Evolutionary conservation across 2,329 filamentous ascomycete species (phyloP).

Genomic region (Lachnellula hyalina): DNA sequence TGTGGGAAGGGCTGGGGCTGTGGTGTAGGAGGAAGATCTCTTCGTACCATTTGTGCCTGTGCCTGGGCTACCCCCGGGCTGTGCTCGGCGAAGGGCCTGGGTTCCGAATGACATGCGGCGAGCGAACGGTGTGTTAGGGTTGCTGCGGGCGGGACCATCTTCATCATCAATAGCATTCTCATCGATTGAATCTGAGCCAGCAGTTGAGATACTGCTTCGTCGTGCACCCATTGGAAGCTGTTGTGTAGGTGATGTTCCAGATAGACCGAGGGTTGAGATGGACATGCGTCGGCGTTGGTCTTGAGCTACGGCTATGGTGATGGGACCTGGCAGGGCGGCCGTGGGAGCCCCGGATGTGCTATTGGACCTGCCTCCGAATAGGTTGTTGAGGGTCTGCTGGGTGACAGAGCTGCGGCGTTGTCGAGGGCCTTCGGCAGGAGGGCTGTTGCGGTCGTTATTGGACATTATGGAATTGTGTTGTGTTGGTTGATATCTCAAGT

Average conservation of each 20-base stretch:
- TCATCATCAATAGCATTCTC: conserved; percentile 71
- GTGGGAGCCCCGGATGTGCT: conserved; percentile 41
- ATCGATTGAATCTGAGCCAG: conserved; percentile 57
- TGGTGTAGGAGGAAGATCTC: conserved; percentile 30
- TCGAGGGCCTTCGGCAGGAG: conserved; percentile 35
- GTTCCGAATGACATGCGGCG: conserved; percentile 88
- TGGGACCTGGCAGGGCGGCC: conserved; percentile 42
- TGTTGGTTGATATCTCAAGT: neutral
- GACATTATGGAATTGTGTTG: conserved; percentile 34
- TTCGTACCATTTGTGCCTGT: conserved; percentile 12
- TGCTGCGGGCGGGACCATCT: conserved; percentile 46
- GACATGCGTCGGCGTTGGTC: conserved; percentile 65
- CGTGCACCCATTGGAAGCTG: conserved; percentile 50
- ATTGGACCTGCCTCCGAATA: conserved; percentile 50
- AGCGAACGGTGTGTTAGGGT: conserved; percentile 68
- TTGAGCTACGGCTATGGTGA: conserved; percentile 44
- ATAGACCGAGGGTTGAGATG: conserved; percentile 68
- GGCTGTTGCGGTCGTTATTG: conserved; percentile 35
- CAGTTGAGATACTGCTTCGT: conserved; percentile 66
- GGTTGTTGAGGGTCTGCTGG: conserved; percentile 35
- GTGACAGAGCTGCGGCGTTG: conserved; percentile 43
- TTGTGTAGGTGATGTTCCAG: conserved; percentile 62
- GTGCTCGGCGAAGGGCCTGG: conserved; percentile 48
- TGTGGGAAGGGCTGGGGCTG: conserved; percentile 20
- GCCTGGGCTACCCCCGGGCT: conserved; percentile 30